A percentile compares a stretch with the other conserved stretches of the same genome.
phyloP scores from a whole-genome alignment of 1,284 basidiomycete genomes.

The Rhizoctonia solani region DNA sequence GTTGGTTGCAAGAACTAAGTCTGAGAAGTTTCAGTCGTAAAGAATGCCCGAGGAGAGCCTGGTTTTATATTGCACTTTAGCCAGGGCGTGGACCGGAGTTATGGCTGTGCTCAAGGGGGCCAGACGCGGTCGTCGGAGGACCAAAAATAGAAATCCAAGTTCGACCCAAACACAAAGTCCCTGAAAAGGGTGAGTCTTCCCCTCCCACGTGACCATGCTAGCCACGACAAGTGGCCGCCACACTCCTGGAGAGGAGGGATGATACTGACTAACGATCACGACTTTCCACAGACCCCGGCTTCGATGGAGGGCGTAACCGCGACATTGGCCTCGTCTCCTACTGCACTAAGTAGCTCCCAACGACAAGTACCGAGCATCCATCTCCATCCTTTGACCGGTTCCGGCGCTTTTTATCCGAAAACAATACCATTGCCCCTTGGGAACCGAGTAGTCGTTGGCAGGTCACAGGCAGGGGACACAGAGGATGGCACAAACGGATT shows the following conservation, averaged over 20 bases:
- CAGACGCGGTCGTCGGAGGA: no score
- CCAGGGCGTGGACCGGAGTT: neutral
- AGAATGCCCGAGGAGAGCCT: neutral
- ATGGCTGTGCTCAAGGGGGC: neutral
- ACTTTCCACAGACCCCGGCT: neutral
- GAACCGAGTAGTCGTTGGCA: constrained; percentile 28
- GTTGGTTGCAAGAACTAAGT: neutral
- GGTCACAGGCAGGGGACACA: constrained; percentile 13
- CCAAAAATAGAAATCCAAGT: constrained; percentile 4
- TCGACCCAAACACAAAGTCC: neutral
- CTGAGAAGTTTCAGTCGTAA: neutral
- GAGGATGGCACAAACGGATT: constrained; percentile 30
- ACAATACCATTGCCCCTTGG: constrained; percentile 23
- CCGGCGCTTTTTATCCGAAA: constrained; percentile 30
- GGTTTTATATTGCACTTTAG: neutral
- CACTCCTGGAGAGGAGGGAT: neutral
- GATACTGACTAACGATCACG: neutral
- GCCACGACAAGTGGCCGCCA: constrained; percentile 23
- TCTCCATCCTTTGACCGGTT: constrained; percentile 28
- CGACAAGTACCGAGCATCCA: constrained; percentile 4
- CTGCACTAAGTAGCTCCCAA: neutral
- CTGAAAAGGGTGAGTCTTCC: no score
- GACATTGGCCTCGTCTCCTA: neutral
- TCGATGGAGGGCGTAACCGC: constrained; percentile 1
- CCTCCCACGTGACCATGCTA: neutral